A percentile compares a stretch with the other conserved stretches of the same genome.
Conservation (phyloP, 192 early-diverging fungal genomes). For the Backusella westeae region DNA sequence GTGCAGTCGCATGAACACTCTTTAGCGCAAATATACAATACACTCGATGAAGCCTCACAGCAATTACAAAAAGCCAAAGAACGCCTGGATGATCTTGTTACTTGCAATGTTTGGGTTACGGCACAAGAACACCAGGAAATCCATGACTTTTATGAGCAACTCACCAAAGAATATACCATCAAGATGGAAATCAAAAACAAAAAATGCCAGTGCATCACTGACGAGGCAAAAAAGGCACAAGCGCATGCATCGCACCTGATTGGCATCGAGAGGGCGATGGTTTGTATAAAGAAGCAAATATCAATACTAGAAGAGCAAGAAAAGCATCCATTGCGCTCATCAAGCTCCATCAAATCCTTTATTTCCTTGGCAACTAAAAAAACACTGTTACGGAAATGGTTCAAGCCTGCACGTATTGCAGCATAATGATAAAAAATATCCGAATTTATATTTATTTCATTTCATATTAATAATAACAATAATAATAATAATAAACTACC, state of each 20-base stretch:
- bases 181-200: not conserved
- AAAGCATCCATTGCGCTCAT: not conserved
- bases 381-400: not conserved
- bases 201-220: not conserved
- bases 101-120: not conserved
- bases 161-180: not conserved
- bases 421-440: not conserved
- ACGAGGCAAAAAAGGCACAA: not conserved
- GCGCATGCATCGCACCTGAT: not conserved
- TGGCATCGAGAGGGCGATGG: not conserved
- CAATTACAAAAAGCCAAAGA: not conserved
- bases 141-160: not conserved
- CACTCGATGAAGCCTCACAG: not conserved
- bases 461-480: not conserved
- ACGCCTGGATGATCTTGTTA: not conserved
- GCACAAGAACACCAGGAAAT: not conserved
- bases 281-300: not conserved
- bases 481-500: not conserved
- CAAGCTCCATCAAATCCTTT: not conserved
- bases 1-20: slow-evolving; percentile 5
- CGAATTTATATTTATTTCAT: not conserved
- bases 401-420: not conserved
- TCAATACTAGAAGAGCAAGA: not conserved
- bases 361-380: not conserved
- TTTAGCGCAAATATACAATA: not conserved